Percentiles rank a stretch among this genome's conserved stretches.
These are phyloP conservation scores for Xylariaceae sp. DNA, from an alignment of 2,329 filamentous ascomycete species.

Conservation along the genomic window DNA sequence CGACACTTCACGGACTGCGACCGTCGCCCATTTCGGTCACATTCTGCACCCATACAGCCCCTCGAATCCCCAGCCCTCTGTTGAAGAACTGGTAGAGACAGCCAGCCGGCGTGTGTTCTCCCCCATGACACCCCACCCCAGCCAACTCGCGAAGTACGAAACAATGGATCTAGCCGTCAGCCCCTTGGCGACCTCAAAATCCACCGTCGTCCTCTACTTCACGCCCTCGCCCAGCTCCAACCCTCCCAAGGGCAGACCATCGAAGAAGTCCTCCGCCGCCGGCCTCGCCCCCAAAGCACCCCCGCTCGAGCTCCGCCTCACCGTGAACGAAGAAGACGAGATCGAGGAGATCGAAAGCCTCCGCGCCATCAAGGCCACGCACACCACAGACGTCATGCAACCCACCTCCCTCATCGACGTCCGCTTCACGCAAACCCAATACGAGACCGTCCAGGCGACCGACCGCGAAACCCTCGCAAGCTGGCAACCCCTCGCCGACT, in stretches of 20 bases:
- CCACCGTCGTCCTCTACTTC: slow-evolving; percentile 44
- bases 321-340: slow-evolving; percentile 33
- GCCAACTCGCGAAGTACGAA: slow-evolving; percentile 36
- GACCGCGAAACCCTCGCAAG: slow-evolving; percentile 21
- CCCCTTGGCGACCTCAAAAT: slow-evolving; percentile 24
- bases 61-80: slow-evolving; percentile 16
- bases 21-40: slow-evolving; percentile 47
- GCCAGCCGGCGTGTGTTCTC: slow-evolving; percentile 36
- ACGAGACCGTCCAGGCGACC: slow-evolving; percentile 29
- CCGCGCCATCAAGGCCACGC: slow-evolving; percentile 36
- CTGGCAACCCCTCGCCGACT: slow-evolving; percentile 37
- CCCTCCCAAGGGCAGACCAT: not conserved
- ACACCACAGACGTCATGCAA: slow-evolving; percentile 41
- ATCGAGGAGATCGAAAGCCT: slow-evolving; percentile 33
- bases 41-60: slow-evolving; percentile 34
- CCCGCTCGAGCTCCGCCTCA: slow-evolving; percentile 36
- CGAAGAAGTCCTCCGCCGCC: not conserved
- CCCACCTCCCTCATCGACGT: slow-evolving; percentile 45
- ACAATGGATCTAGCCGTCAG: slow-evolving; percentile 20
- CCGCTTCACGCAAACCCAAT: slow-evolving; percentile 39
- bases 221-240: slow-evolving; percentile 31
- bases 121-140: slow-evolving; percentile 44
- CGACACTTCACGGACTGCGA: slow-evolving; percentile 22
- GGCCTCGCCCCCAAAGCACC: slow-evolving; percentile 26
- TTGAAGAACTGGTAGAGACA: slow-evolving; percentile 7